Base-by-base conservation (phyloP, 495 filamentous ascomycete species). In the Penicillium waksmanii region DNA sequence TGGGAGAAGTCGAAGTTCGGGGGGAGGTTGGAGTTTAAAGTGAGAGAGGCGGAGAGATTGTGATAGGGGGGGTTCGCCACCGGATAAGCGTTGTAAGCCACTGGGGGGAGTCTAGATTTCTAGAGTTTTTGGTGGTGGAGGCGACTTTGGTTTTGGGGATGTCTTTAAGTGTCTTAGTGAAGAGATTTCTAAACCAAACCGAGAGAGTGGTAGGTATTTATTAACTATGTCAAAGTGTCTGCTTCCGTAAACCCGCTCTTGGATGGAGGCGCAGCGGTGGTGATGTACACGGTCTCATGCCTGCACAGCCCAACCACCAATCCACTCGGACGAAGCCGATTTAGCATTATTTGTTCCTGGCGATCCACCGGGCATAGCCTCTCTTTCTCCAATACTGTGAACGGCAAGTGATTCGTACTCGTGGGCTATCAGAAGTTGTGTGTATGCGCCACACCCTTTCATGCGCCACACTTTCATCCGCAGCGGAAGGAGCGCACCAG, bases 281-380 rank as follows among this genome's bases (percentile, higher is more conserved):
- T 56, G 23, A 19, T 47, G 54, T 36, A 17, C 23, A 43, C 23
- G 21, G 23, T 23, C 23, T 23, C 23, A 18, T 21, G 38, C 12
- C 43, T 56, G 27, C 54, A 56, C 54, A 56, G 54, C 54, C 54
- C 52, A n/a, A n/a, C n/a, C n/a, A n/a, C n/a, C n/a, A 38, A 33
- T 17, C 38, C 18, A 46, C 42, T 36, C 54, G 54, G 19, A 48
- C 43, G 17, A 44, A 42, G 33, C 51, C 17, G 38, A 40, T 23
- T 31, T 40, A 27, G 13, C 10, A 35, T 18, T 17, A 9, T 49
- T 55, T 42, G 58, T 61, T 56, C 53, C 58, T 61, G 53, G 47
- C 11, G 58, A 58, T 47, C 61, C 61, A 63, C 61, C 53, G 19
- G 40, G 42, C 48, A 35, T 31, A 56, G 54, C 54, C 54, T 27